A percentile compares a stretch with the other conserved stretches of the same genome.
phyloP scores from a whole-genome alignment of 805 yeast species.

The Saccharomycopsis javanensis region DNA sequence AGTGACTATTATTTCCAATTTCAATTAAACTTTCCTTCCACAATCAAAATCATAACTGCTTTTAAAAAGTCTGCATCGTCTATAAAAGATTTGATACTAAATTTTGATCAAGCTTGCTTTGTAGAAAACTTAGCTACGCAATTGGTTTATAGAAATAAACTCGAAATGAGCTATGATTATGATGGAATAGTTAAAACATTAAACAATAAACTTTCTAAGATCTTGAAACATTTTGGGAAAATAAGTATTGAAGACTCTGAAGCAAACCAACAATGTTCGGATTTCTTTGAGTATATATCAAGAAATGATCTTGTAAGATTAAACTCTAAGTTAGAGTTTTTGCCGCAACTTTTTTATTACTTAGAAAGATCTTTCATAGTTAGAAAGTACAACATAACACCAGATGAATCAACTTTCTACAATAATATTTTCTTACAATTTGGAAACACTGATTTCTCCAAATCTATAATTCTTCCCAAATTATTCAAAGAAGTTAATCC shows the following conservation, averaged over 20 bases:
- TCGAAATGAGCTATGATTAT: conserved; percentile 26
- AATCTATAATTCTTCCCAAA: neutral
- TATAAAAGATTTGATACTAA: neutral
- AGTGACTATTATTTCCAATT: conserved; percentile 18
- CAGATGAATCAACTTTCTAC: conserved; percentile 37
- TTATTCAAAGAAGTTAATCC: neutral
- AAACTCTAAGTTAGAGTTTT: conserved; percentile 16
- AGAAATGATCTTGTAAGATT: conserved; percentile 6
- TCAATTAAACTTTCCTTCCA: neutral
- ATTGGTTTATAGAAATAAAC: conserved; percentile 25
- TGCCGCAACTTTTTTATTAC: conserved; percentile 29
- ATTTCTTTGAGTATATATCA: neutral
- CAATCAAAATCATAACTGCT: neutral
- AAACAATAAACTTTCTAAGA: conserved; percentile 24
- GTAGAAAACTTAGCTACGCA: conserved; percentile 27
- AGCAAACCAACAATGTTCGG: neutral
- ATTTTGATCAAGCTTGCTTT: conserved; percentile 29
- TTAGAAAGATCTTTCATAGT: conserved; percentile 31
- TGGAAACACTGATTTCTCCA: conserved; percentile 19
- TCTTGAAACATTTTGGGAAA: conserved; percentile 6
- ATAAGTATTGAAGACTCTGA: neutral
- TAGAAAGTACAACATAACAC: conserved; percentile 33
- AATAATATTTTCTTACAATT: conserved; percentile 27
- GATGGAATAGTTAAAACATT: conserved; percentile 4
- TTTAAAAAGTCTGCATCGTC: neutral